Conservation (phyloP, 495 filamentous ascomycete genomes). For the Parachaetomium inaequale region DNA sequence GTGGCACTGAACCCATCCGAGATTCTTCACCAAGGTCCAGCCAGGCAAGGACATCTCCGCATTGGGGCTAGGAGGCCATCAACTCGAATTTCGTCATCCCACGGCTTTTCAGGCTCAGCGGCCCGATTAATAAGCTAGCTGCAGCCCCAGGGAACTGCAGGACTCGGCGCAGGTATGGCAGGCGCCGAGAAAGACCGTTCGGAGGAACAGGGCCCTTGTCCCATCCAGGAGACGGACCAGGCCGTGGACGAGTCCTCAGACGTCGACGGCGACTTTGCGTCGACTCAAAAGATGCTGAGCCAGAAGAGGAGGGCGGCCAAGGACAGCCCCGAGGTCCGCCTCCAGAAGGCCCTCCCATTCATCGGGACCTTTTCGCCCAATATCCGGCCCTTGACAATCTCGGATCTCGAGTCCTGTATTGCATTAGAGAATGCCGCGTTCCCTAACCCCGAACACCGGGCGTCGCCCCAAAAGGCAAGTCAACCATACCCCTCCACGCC, state of each 20-base stretch:
- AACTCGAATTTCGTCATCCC: not conserved
- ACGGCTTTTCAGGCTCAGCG: not conserved
- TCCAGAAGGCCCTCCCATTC: slow-evolving; percentile 31
- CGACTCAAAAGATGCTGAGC: slow-evolving; percentile 29
- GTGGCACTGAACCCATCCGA: not conserved
- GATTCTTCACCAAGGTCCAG: not conserved
- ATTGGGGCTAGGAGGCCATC: not conserved
- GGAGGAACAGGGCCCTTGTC: not conserved
- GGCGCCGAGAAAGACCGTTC: not conserved
- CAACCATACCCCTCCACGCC: slow-evolving; percentile 4
- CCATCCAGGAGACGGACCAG: slow-evolving; percentile 14
- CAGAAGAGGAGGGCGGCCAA: slow-evolving; percentile 32
- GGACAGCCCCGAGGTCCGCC: slow-evolving; percentile 26
- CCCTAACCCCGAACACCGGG: slow-evolving; percentile 61
- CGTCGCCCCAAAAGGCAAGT: slow-evolving; percentile 74
- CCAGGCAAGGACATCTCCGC: not conserved
- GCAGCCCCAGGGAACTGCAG: not conserved
- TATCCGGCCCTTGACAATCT: slow-evolving; percentile 64
- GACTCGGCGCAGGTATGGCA: slow-evolving; percentile 9
- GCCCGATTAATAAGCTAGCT: not conserved
- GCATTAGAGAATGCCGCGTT: slow-evolving; percentile 74
- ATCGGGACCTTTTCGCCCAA: slow-evolving; percentile 51
- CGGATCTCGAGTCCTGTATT: slow-evolving; percentile 73
- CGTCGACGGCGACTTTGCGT: slow-evolving; percentile 35
- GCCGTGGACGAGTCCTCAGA: slow-evolving; percentile 37